Evolutionary conservation across 75 land plant genomes (phyloP), one percentile per base, ranked within the genome.

Genomic region (Cryptomeria japonica): DNA sequence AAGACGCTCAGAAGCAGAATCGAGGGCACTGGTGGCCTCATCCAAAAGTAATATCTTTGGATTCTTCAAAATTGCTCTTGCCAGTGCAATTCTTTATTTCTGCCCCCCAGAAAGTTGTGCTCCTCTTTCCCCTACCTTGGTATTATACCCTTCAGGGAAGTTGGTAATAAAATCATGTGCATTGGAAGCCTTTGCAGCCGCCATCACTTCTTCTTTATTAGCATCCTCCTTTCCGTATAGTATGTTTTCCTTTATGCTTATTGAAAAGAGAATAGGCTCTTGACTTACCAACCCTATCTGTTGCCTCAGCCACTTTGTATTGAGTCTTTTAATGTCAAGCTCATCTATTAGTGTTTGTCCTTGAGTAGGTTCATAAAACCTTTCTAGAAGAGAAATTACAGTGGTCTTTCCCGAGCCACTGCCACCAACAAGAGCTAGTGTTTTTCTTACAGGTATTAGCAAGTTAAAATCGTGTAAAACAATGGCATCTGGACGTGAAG

Each of bases 401-500:
- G 96, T 94, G 83, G 93, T 93, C 88, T 95, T 95, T 44, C 94
- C 96, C 7, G 89, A 89, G 34, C 96, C 96, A 85, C 96, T 96
- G 25, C 87, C 88, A 37, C 96, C 97, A 58, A 96, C 97, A 37
- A 96, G 85, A 12, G 96, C 96, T 1, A 92, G 87, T 22, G 93
- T 92, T 80, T 89, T 93, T 0, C 94, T 94, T 44, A 92, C 34
- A 15, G 92, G 92, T 28, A 94, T 89, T 15, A 42, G 47, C 70
- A 96, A 87, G 75, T 87, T 90, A 47, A 96, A 92, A 31, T 91
- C 87, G 12, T 58, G 80, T 85, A 96, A 94, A 78, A 96, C 90
- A 49, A 34, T 85, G 32, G 89, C 87, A 46, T 91, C 88, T 39
- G 93, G 94, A n/a, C 97, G 93, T n/a, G n/a, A n/a, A n/a, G n/a